Evolutionary conservation across 1,284 basidiomycete species (phyloP).

Genomic region (Neolentinus lepideus): DNA sequence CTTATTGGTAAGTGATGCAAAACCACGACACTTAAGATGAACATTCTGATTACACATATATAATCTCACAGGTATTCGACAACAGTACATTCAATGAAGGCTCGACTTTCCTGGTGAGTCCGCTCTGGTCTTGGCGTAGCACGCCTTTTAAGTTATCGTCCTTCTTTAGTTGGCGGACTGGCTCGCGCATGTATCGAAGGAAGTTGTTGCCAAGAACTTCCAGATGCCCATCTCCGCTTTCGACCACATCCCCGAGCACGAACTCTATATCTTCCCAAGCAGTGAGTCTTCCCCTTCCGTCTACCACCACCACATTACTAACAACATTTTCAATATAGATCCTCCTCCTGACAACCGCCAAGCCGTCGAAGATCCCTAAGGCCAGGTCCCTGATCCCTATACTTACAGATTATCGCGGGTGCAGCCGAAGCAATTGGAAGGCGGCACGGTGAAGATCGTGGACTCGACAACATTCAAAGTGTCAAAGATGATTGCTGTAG

Average conservation of each 20-base stretch:
- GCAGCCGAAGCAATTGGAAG: conserved; percentile 38
- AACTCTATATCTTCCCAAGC: conserved; percentile 65
- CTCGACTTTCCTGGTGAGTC: conserved; percentile 55
- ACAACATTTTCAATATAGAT: conserved; percentile 19
- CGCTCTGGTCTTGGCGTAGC: background rate
- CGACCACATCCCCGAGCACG: conserved; percentile 45
- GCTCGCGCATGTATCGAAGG: conserved; percentile 53
- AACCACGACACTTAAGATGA: too few species aligned
- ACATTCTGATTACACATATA: too few species aligned
- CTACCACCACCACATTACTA: background rate
- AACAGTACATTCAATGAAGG: conserved; percentile 62
- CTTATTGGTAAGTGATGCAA: conserved; percentile 41
- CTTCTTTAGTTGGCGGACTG: conserved; percentile 48
- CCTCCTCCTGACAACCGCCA: conserved; percentile 29
- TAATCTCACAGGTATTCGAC: conserved; percentile 57
- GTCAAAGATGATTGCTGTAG: conserved; percentile 53
- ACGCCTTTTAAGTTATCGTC: background rate
- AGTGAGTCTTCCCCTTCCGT: conserved; percentile 28
- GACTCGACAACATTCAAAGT: conserved; percentile 47
- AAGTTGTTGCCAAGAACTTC: conserved; percentile 70
- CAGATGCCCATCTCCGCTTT: conserved; percentile 46
- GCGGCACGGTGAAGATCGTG: conserved; percentile 58
- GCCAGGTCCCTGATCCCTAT: conserved; percentile 43
- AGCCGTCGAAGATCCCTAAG: conserved; percentile 40
- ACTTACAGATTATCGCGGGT: conserved; percentile 47